phyloP scores from a whole-genome alignment of 2,329 filamentous ascomycete species.

The Akanthomyces muscarius region DNA sequence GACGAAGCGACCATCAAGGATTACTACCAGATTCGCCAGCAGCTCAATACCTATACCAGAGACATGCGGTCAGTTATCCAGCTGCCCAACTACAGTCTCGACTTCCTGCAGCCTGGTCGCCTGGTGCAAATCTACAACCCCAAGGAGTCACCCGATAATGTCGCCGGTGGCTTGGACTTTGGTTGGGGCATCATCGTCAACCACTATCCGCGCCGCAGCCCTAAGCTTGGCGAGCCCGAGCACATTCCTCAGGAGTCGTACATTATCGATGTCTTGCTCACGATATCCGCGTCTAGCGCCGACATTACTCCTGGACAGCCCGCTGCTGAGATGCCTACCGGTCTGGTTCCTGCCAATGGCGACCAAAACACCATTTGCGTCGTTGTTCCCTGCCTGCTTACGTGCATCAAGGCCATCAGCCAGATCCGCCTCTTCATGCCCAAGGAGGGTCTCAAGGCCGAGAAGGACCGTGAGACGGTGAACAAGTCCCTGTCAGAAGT shows the following conservation, averaged over 20 bases:
- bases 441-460: conserved; percentile 62
- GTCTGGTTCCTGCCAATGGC: conserved; percentile 42
- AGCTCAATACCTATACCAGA: conserved; percentile 75
- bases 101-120: conserved; percentile 83
- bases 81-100: conserved; percentile 79
- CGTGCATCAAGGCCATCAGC: conserved; percentile 78
- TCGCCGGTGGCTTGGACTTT: conserved; percentile 59
- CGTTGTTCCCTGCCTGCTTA: conserved; percentile 74
- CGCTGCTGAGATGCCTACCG: conserved; percentile 52
- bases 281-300: conserved; percentile 47
- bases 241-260: conserved; percentile 71
- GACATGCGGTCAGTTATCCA: conserved; percentile 92
- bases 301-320: conserved; percentile 38
- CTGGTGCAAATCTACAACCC: conserved; percentile 80
- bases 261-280: conserved; percentile 77
- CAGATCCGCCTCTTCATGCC: conserved; percentile 82
- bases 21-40: conserved; percentile 85
- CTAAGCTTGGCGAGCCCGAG: conserved; percentile 65
- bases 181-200: conserved; percentile 91
- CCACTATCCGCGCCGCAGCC: conserved; percentile 59
- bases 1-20: conserved; percentile 89
- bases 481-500: conserved; percentile 74
- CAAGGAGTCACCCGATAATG: conserved; percentile 40
- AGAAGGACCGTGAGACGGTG: conserved; percentile 62
- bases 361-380: conserved; percentile 30